Percentiles rank a stretch among this genome's conserved stretches.
Conservation (phyloP, 345 rosid genomes). For the Noccaea bulbosa region DNA sequence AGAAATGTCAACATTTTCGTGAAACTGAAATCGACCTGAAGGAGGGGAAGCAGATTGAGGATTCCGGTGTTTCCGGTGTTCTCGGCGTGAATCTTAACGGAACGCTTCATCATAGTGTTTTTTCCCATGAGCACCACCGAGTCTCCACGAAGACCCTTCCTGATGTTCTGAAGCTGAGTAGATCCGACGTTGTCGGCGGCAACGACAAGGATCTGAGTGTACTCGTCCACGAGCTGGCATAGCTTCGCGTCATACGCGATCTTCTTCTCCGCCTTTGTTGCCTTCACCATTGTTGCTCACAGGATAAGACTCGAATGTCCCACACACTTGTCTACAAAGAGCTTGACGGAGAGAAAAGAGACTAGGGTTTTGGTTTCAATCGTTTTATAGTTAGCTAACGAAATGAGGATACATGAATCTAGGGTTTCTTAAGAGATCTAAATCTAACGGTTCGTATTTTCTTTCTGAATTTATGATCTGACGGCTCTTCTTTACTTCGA, state of each 20-base stretch:
- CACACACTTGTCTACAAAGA: constrained; percentile 1
- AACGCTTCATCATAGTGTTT: constrained; percentile 87
- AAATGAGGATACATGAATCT: constrained; percentile 29
- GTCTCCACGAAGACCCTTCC: constrained; percentile 68
- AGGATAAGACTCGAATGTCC: constrained; percentile 13
- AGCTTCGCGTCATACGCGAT: constrained; percentile 64
- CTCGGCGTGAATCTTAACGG: constrained; percentile 68
- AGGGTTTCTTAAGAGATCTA: constrained; percentile 30
- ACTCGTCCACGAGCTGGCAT: constrained; percentile 73
- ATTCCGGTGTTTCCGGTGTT: constrained; percentile 50
- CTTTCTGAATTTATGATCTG: constrained; percentile 14
- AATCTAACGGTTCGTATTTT: constrained; percentile 33
- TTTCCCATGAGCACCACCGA: constrained; percentile 73
- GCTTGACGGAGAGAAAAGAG: constrained; percentile 24
- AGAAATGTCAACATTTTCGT: background rate
- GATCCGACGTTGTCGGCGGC: constrained; percentile 84
- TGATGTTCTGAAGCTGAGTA: constrained; percentile 69
- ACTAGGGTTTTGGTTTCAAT: constrained; percentile 33
- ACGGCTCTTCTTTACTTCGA: constrained; percentile 27
- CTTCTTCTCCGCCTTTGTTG: constrained; percentile 58
- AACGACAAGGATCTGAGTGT: constrained; percentile 62
- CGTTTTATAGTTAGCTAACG: constrained; percentile 17
- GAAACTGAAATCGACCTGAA: constrained; percentile 38
- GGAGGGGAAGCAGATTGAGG: constrained; percentile 61
- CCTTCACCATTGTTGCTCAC: constrained; percentile 43